Percentiles rank a stretch among this genome's conserved stretches.
Conservation (phyloP, 2,329 filamentous ascomycete genomes). For the Cladosporium colombiae region DNA sequence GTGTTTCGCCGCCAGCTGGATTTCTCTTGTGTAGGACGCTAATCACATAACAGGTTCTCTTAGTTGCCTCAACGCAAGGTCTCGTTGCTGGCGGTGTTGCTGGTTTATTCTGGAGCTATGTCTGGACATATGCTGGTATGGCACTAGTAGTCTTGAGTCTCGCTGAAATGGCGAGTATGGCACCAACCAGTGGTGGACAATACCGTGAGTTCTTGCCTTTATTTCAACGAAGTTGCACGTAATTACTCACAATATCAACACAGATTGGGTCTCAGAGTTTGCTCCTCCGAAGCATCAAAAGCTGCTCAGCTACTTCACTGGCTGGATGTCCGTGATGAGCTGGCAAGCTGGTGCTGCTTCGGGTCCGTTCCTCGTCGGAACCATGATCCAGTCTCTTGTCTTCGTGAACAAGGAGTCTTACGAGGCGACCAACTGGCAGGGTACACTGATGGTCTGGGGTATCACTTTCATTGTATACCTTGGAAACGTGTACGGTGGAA, state of each 20-base stretch:
- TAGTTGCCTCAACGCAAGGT: constrained; percentile 29
- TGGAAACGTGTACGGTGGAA: constrained; percentile 43
- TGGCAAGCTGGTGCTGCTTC: constrained; percentile 54
- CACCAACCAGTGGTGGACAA: constrained; percentile 36
- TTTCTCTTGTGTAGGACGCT: neutral
- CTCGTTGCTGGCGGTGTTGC: constrained; percentile 33
- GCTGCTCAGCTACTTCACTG: constrained; percentile 34
- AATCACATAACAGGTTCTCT: constrained; percentile 35
- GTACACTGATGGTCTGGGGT: constrained; percentile 51
- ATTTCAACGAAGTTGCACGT: neutral
- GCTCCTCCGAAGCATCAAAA: constrained; percentile 34
- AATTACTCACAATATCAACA: neutral
- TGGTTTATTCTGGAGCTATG: constrained; percentile 36
- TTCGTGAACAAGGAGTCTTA: constrained; percentile 47
- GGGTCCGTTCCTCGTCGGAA: constrained; percentile 51
- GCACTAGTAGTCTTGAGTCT: constrained; percentile 36
- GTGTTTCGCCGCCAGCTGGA: constrained; percentile 12
- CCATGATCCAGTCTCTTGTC: constrained; percentile 49
- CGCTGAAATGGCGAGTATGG: constrained; percentile 40
- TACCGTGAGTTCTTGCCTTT: constrained; percentile 24
- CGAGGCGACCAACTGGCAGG: constrained; percentile 48
- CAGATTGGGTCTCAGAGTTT: constrained; percentile 36
- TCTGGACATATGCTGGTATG: constrained; percentile 33
- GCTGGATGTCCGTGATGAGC: constrained; percentile 53
- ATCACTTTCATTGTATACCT: constrained; percentile 46